Evolutionary conservation across 352 stramenopile genomes (phyloP), one percentile per base, ranked within the genome.

Genomic region (Phytophthora megakarya): DNA sequence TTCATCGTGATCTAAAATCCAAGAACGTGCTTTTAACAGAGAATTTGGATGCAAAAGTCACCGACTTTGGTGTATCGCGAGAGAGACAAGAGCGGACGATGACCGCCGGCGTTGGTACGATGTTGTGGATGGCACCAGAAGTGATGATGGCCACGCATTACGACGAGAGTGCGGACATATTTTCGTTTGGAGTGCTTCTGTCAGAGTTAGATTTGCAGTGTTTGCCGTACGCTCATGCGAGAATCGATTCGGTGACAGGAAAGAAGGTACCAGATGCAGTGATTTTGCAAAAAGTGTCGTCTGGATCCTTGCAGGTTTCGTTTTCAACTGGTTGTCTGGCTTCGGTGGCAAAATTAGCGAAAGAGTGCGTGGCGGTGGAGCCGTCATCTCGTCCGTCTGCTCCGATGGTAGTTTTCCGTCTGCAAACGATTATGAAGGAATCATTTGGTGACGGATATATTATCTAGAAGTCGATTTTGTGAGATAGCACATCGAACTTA

Each of bases 91-190:
- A 39, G 15, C 47, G 74, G 32, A 84, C 69, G 0, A 78, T 78
- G 73, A 78, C 69, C 1, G 56, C 53, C 1, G 70, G 42, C 2
- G 59, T 78, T 11, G 72, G 69, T 1, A 69, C 72, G n/a, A 63
- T 46, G 38, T 21, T 76, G 16, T 80, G 72, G 68, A 80, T 76
- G 67, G 71, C 71, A 11, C 72, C 72, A 4, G 72, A 79, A 43
- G 63, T 80, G 5, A 70, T 80, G 61, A 45, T 69, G 52, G 70
- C 69, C 5, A 37, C 72, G 3, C 61, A 63, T 15, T 80, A 80
- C 53, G 47, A 75, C 45, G 57, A 72, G 18, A 77, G 68, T 39
- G 68, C 72, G 3, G 72, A 80, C 30, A 64, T 75, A 18, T 76
- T 74, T 57, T 75, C 68, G 16, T 77, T 77, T 21, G 69, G 69